A percentile compares a stretch with the other conserved stretches of the same genome.
phyloP scores from a whole-genome alignment of 2,329 filamentous ascomycete genomes.

The Paradendryphiella salina region DNA sequence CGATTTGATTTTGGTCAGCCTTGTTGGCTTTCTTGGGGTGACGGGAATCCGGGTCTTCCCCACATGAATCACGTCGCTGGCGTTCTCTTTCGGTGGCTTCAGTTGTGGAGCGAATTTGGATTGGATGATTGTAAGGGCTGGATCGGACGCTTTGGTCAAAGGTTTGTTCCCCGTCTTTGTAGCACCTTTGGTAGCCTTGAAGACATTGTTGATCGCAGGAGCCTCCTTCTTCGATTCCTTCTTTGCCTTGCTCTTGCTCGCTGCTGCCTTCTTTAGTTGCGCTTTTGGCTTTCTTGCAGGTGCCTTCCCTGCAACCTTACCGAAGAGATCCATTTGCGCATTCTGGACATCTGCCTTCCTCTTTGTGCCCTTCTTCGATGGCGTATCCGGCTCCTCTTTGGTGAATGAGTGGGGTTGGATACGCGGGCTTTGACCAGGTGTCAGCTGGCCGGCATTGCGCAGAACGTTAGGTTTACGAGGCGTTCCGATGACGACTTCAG shows the following conservation, averaged over 20 bases:
- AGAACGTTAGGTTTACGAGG: conserved; percentile 37
- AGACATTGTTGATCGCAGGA: conserved; percentile 32
- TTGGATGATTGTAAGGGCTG: conserved; percentile 9
- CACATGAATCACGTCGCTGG: conserved; percentile 17
- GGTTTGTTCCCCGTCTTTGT: conserved; percentile 20
- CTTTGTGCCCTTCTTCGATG: conserved; percentile 41
- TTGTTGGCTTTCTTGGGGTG: conserved; percentile 23
- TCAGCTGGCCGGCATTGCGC: conserved; percentile 40
- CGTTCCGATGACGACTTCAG: conserved; percentile 41
- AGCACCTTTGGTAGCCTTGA: conserved; percentile 37
- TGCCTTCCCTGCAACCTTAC: conserved; percentile 30
- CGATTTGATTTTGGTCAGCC: conserved; percentile 32
- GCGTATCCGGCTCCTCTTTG: conserved; percentile 35
- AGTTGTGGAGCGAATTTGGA: conserved; percentile 15
- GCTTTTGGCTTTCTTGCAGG: conserved; percentile 29
- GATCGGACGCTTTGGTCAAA: conserved; percentile 10
- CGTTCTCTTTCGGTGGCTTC: conserved; percentile 20
- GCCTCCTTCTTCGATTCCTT: conserved; percentile 32
- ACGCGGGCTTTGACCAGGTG: conserved; percentile 43
- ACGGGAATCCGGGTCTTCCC: conserved; percentile 18
- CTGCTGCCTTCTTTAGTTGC: conserved; percentile 36
- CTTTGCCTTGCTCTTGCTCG: conserved; percentile 32
- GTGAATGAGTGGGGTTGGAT: conserved; percentile 29
- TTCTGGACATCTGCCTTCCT: conserved; percentile 35
- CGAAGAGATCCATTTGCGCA: conserved; percentile 26